Evolutionary conservation across 768 basidiomycete species (phyloP).

Genomic region (Tulasnella sp.): DNA sequence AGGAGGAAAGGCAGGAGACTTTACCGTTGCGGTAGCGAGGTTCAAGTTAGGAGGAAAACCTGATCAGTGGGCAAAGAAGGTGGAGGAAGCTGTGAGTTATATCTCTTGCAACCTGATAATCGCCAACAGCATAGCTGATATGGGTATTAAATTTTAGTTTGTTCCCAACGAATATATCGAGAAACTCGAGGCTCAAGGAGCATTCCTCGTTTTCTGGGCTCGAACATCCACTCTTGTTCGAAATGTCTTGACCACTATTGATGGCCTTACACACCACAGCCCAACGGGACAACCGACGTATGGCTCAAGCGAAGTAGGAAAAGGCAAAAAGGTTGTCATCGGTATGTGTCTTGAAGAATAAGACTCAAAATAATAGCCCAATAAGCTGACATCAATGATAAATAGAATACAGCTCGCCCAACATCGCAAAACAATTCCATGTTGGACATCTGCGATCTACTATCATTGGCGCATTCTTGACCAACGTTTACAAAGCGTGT

Average conservation of each 20-base stretch:
- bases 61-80: constrained; percentile 59
- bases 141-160: constrained; percentile 42
- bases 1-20: constrained; percentile 89
- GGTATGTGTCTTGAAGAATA: constrained; percentile 12
- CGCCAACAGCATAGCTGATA: neutral
- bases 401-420: constrained; percentile 90
- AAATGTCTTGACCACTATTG: constrained; percentile 57
- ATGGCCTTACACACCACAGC: constrained; percentile 51
- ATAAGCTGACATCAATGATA: no score
- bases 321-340: constrained; percentile 71
- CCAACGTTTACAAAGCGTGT: constrained; percentile 79
- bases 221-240: constrained; percentile 51
- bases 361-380: neutral
- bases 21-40: constrained; percentile 81
- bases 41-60: constrained; percentile 77
- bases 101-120: neutral
- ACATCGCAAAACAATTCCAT: constrained; percentile 97
- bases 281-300: constrained; percentile 54
- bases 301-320: constrained; percentile 63
- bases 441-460: constrained; percentile 93
- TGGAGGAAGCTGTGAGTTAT: constrained; percentile 53
- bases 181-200: constrained; percentile 52
- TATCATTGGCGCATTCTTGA: constrained; percentile 94
- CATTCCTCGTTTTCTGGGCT: constrained; percentile 73
- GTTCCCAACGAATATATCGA: constrained; percentile 68